Base-by-base conservation (phyloP, 257 asterid genomes). In the Petunia axillaris region DNA sequence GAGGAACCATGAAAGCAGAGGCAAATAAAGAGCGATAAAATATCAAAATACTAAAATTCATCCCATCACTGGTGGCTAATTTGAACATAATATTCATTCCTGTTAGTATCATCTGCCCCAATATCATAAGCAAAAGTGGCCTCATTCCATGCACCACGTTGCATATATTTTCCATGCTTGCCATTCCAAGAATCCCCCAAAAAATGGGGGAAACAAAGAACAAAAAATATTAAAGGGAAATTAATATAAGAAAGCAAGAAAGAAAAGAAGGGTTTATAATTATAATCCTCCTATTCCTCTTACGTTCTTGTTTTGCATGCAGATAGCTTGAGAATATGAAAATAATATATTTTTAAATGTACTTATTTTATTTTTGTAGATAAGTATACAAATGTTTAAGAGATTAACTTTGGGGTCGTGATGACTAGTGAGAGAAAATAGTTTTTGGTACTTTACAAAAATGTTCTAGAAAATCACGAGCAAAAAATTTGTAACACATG, bases 11-110 rank as follows among this genome's bases (percentile, higher is more conserved):
- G 63, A 87, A 87, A 46, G 83, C 89, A 16, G 93, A 88, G 10
- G 91, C 96, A 60, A 93, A 89, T 68, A 89, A 60, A 8, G 86
- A 91, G n/a, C 97, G 84, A 76, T 93, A 93, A 76, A 81, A 89
- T 44, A 88, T 82, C 81, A 86, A 57, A 50, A 93, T 64, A 1
- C 93, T 79, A 25, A 80, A 64, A 43, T 84, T 88, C 93, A 90
- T 90, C 5, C 95, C 97, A 41, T 90, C 93, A 3, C 86, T 84
- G 0, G 88, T 70, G 11, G 97, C 91, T n/a, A 91, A 75, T 73
- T 91, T 91, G 63, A 82, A 88, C 8, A 85, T 50, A 1, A 93
- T 40, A 15, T 81, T 91, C n/a, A 89, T 90, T 4, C 88, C 64
- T 0, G 90, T 60, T 4, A 87, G 60, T 44, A 87, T 37, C 0